A percentile compares a stretch with the other conserved stretches of the same genome.
phyloP scores from a whole-genome alignment of 2,329 filamentous ascomycete genomes.

The Diaporthe sp. region DNA sequence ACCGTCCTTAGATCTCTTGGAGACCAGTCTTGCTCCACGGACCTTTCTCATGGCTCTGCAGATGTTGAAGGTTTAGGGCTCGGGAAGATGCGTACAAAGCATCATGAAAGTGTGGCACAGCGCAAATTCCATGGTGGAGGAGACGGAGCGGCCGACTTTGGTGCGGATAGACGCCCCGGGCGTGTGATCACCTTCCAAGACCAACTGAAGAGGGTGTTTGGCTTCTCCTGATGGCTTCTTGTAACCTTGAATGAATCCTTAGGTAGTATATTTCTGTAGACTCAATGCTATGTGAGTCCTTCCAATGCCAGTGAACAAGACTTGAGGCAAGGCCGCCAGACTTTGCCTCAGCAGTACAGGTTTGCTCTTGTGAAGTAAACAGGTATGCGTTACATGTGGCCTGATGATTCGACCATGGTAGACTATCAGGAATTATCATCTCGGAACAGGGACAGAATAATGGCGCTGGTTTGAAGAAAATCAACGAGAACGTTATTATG shows the following conservation, averaged over 20 bases:
- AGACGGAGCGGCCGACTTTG: conserved; percentile 6
- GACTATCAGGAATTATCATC: background rate
- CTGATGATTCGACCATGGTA: background rate
- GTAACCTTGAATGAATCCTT: background rate
- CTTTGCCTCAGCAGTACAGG: too few relatives aligned
- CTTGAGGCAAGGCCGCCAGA: background rate
- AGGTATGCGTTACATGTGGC: background rate
- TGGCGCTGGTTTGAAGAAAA: background rate
- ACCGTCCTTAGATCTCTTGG: background rate
- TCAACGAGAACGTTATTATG: background rate
- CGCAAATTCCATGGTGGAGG: background rate
- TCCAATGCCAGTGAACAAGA: background rate
- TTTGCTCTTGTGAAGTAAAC: background rate
- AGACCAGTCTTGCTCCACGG: background rate
- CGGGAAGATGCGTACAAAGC: background rate
- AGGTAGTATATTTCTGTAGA: background rate
- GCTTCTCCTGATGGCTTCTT: conserved; percentile 21
- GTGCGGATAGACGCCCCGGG: background rate
- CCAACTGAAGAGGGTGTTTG: conserved; percentile 40
- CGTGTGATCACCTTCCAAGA: conserved; percentile 34
- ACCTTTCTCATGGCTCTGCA: background rate
- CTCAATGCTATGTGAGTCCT: background rate
- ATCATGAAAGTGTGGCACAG: background rate
- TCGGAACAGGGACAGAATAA: background rate
- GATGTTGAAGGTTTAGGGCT: background rate